These are phyloP conservation scores for Xylaria bambusicola DNA, from an alignment of 495 filamentous ascomycete species.

Conservation along the genomic window DNA sequence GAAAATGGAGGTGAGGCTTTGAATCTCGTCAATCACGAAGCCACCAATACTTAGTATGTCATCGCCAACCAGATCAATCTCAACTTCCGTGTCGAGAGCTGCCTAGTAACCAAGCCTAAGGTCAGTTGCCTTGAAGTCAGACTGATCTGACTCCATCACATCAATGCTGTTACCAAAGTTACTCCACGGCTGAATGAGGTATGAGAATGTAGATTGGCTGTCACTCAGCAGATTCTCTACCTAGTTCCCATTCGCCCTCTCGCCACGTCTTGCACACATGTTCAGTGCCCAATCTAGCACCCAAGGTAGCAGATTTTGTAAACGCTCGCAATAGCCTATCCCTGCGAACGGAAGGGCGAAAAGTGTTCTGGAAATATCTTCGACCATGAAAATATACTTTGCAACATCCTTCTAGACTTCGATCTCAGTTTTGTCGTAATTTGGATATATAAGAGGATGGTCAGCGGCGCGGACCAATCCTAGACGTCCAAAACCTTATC, in stretches of 20 bases:
- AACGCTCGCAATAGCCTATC: conserved; percentile 8
- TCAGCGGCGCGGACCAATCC: conserved; percentile 6
- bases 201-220: conserved; percentile 4
- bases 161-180: conserved; percentile 8
- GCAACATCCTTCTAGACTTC: conserved; percentile 12
- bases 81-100: not conserved
- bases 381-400: conserved; percentile 11
- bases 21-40: conserved; percentile 25
- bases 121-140: not conserved
- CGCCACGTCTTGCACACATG: not conserved
- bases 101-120: conserved; percentile 9
- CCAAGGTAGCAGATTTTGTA: conserved; percentile 13
- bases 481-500: conserved; percentile 13
- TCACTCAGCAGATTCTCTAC: not conserved
- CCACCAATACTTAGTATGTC: conserved; percentile 43
- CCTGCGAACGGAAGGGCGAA: conserved; percentile 8
- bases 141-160: conserved; percentile 4
- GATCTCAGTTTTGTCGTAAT: conserved; percentile 14
- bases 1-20: conserved; percentile 39
- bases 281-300: conserved; percentile 18
- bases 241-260: not conserved
- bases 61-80: conserved; percentile 26
- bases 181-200: conserved; percentile 4
- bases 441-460: conserved; percentile 9
- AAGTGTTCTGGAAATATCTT: conserved; percentile 14